Evolutionary conservation across 2,329 filamentous ascomycete genomes (phyloP).

Genomic region (Westerdykella aurantiaca): DNA sequence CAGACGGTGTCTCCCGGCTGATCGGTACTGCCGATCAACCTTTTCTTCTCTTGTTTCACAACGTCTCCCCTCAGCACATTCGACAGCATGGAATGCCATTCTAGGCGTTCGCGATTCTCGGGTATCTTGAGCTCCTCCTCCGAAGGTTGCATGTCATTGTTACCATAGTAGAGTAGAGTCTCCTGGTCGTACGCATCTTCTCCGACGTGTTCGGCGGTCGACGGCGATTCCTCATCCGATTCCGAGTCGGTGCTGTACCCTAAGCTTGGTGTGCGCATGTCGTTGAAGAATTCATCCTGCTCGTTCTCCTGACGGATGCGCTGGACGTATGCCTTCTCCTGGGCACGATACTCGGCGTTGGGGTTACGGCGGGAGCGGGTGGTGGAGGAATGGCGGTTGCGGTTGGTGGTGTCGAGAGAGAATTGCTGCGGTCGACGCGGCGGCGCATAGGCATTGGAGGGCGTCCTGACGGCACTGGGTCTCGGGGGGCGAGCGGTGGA

Average conservation of each 20-base stretch:
- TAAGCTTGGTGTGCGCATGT: slow-evolving; percentile 63
- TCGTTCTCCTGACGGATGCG: slow-evolving; percentile 74
- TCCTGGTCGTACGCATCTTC: slow-evolving; percentile 83
- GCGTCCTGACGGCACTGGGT: slow-evolving; percentile 42
- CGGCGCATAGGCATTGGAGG: slow-evolving; percentile 48
- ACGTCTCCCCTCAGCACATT: slow-evolving; percentile 95
- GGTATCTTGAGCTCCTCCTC: slow-evolving; percentile 86
- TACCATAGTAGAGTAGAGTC: slow-evolving; percentile 85
- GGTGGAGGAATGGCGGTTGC: slow-evolving; percentile 53
- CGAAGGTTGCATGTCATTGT: slow-evolving; percentile 82
- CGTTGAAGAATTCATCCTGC: slow-evolving; percentile 63
- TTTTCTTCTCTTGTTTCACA: slow-evolving; percentile 95
- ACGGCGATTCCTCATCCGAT: slow-evolving; percentile 84
- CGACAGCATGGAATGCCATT: slow-evolving; percentile 97
- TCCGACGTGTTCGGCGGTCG: slow-evolving; percentile 76
- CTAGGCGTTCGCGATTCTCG: slow-evolving; percentile 79
- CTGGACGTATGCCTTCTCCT: slow-evolving; percentile 93
- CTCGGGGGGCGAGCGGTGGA: slow-evolving; percentile 22
- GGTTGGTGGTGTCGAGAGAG: slow-evolving; percentile 41
- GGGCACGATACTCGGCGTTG: slow-evolving; percentile 68
- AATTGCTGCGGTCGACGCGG: slow-evolving; percentile 46
- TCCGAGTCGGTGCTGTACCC: slow-evolving; percentile 70
- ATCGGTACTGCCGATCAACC: slow-evolving; percentile 74
- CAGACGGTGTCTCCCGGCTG: slow-evolving; percentile 65
- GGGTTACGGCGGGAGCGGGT: slow-evolving; percentile 56